Conservation (phyloP, 2,329 filamentous ascomycete genomes). For the Aspergillus neotritici region DNA sequence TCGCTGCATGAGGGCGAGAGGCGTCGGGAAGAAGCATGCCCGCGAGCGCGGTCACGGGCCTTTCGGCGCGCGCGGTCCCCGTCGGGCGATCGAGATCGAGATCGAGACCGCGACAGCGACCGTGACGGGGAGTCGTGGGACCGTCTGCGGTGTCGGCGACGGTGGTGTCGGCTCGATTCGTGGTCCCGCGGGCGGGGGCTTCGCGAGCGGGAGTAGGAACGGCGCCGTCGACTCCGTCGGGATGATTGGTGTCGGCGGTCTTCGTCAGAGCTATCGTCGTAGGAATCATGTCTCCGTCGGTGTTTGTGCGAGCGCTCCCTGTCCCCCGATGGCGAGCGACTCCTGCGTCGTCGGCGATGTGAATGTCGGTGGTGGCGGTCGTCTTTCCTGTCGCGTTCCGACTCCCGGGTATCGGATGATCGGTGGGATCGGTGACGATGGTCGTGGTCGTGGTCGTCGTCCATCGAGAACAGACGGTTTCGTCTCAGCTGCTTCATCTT, state of each 20-base stretch:
- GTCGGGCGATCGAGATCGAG: slow-evolving; percentile 16
- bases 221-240: slow-evolving; percentile 10
- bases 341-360: slow-evolving; percentile 24
- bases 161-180: slow-evolving; percentile 10
- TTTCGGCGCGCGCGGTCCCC: slow-evolving; percentile 11
- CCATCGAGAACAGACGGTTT: no score
- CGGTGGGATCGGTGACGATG: slow-evolving; percentile 10
- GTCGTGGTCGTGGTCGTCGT: slow-evolving; percentile 30
- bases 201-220: slow-evolving; percentile 18
- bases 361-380: slow-evolving; percentile 21
- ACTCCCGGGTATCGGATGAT: slow-evolving; percentile 14
- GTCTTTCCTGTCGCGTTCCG: slow-evolving; percentile 18
- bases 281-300: slow-evolving; percentile 18
- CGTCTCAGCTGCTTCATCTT: slow-evolving; percentile 57
- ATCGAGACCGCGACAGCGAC: slow-evolving; percentile 4
- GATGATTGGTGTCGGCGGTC: slow-evolving; percentile 14
- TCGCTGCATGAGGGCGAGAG: neutral
- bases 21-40: slow-evolving; percentile 5
- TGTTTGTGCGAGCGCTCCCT: slow-evolving; percentile 21
- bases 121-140: slow-evolving; percentile 17
- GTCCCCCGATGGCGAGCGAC: slow-evolving; percentile 23
- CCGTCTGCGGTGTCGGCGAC: slow-evolving; percentile 11
- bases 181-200: slow-evolving; percentile 17
- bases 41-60: neutral
- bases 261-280: slow-evolving; percentile 7